Conservation (phyloP, 2,329 filamentous ascomycete genomes). For the Claviceps pusilla region DNA sequence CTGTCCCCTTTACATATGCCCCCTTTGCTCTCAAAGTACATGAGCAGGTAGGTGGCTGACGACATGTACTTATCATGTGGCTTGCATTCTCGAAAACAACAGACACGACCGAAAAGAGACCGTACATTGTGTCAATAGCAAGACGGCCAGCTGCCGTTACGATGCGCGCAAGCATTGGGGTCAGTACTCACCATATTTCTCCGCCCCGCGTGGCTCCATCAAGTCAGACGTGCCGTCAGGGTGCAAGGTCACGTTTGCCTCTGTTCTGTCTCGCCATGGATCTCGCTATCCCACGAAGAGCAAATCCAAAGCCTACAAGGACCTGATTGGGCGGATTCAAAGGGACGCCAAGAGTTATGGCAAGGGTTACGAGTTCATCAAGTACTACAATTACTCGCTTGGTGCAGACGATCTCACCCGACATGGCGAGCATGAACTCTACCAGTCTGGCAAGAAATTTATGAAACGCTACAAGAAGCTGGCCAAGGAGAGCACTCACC, state of each 20-base stretch:
- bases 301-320: conserved; percentile 50
- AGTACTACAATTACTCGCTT: conserved; percentile 55
- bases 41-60: neutral
- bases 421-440: conserved; percentile 53
- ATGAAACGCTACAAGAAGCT: conserved; percentile 57
- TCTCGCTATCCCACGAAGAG: conserved; percentile 61
- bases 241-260: conserved; percentile 68
- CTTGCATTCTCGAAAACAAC: neutral
- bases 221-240: conserved; percentile 41
- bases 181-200: conserved; percentile 76
- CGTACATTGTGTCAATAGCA: neutral
- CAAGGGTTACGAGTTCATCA: conserved; percentile 52
- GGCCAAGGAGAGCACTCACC: conserved; percentile 32
- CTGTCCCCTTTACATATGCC: neutral
- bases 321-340: conserved; percentile 53
- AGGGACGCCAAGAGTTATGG: conserved; percentile 39
- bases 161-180: conserved; percentile 60
- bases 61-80: neutral
- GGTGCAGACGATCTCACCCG: conserved; percentile 53
- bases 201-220: conserved; percentile 49
- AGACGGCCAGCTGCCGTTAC: conserved; percentile 31
- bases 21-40: neutral
- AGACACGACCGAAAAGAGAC: conserved; percentile 5
- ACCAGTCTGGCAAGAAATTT: conserved; percentile 62
- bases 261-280: conserved; percentile 71